Conservation (phyloP, 1,284 basidiomycete species). For the Testicularia cyperi region DNA sequence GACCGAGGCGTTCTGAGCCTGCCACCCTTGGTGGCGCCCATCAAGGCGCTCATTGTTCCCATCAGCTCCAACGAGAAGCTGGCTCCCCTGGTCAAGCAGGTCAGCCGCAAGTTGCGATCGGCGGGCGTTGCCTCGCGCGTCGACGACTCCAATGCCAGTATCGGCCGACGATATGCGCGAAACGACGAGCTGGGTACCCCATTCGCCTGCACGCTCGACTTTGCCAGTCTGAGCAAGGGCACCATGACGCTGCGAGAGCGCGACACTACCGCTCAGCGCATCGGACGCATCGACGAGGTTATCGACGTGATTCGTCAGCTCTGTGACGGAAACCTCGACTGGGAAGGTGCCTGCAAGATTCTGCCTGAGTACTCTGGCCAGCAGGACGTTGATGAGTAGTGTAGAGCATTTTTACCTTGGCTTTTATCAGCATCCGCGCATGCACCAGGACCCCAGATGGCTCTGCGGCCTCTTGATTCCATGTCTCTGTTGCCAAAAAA, state of each 20-base stretch:
- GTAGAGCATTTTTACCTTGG: not conserved
- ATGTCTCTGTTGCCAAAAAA: no score
- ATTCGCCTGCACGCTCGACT: constrained; percentile 93
- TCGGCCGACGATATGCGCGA: constrained; percentile 93
- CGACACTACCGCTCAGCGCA: constrained; percentile 88
- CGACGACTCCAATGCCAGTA: constrained; percentile 91
- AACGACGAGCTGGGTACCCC: constrained; percentile 99
- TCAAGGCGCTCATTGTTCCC: constrained; percentile 95
- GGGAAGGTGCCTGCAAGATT: constrained; percentile 74
- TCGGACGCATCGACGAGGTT: constrained; percentile 89
- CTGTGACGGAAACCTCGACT: constrained; percentile 64
- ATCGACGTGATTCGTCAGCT: constrained; percentile 69
- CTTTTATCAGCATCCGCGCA: no score
- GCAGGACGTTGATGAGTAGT: constrained; percentile 64
- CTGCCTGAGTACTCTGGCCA: constrained; percentile 84
- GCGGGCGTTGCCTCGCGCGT: constrained; percentile 87
- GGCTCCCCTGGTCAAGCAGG: constrained; percentile 78
- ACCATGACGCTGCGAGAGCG: constrained; percentile 68
- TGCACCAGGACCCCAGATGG: no score
- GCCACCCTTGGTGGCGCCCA: constrained; percentile 86
- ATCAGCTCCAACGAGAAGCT: constrained; percentile 85
- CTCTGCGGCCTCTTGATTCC: no score
- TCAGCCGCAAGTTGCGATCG: constrained; percentile 82
- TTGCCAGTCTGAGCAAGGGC: constrained; percentile 74
- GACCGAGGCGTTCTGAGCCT: constrained; percentile 73